These are phyloP conservation scores for Warburgia ugandensis DNA, from an alignment of 164 flowering plant genomes.

Conservation along the genomic window DNA sequence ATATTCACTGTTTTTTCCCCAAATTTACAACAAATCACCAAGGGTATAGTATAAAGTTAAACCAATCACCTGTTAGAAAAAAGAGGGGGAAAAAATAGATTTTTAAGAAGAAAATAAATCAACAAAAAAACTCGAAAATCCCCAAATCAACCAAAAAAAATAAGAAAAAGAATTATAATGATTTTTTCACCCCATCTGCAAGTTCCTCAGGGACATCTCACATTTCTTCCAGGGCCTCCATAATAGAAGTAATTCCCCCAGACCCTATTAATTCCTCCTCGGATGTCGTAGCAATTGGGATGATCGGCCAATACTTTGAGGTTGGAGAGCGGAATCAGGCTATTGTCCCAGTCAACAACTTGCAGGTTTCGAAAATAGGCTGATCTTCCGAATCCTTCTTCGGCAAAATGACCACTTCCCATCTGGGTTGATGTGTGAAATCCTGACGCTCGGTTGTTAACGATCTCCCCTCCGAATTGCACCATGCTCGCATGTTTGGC, in stretches of 20 bases:
- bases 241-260: slow-evolving; percentile 94
- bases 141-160: slow-evolving; percentile 7
- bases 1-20: slow-evolving; percentile 30
- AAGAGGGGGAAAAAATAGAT: slow-evolving; percentile 6
- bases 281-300: slow-evolving; percentile 72
- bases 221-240: slow-evolving; percentile 93
- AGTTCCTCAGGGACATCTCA: slow-evolving; percentile 55
- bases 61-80: slow-evolving; percentile 16
- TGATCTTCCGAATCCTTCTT: slow-evolving; percentile 79
- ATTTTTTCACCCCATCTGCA: slow-evolving; percentile 8
- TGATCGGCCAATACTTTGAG: slow-evolving; percentile 70
- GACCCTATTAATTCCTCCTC: slow-evolving; percentile 53
- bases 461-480: slow-evolving; percentile 90
- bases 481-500: slow-evolving; percentile 80
- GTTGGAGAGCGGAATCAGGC: slow-evolving; percentile 60
- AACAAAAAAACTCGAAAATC: slow-evolving; percentile 7
- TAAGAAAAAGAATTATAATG: slow-evolving; percentile 3
- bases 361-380: slow-evolving; percentile 82
- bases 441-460: slow-evolving; percentile 51
- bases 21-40: slow-evolving; percentile 24
- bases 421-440: slow-evolving; percentile 81
- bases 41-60: slow-evolving; percentile 19
- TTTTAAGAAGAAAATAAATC: slow-evolving; percentile 1
- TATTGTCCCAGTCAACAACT: slow-evolving; percentile 92
- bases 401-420: slow-evolving; percentile 94